These are phyloP conservation scores for Desmodesmus armatus DNA, from an alignment of 139 green algal genomes.

Conservation along the genomic window DNA sequence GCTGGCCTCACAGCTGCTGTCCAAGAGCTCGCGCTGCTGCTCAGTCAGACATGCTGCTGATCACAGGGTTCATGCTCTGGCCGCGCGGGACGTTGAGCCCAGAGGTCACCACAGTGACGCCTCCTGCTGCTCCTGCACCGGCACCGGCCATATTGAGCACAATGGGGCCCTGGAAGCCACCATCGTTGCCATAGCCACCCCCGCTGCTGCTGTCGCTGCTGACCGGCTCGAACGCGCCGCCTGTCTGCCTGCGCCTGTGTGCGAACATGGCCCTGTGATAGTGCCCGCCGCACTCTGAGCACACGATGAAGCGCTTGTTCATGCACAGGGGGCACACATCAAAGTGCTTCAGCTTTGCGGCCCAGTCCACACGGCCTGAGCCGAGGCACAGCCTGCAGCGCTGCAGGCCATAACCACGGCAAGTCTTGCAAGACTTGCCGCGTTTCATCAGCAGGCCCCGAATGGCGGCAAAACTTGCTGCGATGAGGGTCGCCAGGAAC, in stretches of 20 bases:
- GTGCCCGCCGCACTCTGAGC: conserved; percentile 61
- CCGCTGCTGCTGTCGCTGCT: not conserved
- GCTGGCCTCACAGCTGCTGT: no score
- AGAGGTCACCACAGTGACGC: not conserved
- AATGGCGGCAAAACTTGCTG: conserved; percentile 57
- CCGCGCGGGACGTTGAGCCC: not conserved
- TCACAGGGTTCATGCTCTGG: not conserved
- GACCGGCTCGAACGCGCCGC: conserved; percentile 39
- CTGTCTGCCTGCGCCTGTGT: conserved; percentile 38
- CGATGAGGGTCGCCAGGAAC: conserved; percentile 53
- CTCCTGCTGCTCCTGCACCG: not conserved
- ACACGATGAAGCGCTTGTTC: conserved; percentile 63
- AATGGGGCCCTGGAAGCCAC: conserved; percentile 9
- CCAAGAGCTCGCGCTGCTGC: no score
- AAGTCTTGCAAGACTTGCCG: conserved; percentile 59
- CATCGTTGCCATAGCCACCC: no score
- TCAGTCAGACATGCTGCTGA: conserved; percentile 37
- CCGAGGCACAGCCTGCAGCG: conserved; percentile 68
- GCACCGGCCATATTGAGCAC: conserved; percentile 18
- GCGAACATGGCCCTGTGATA: conserved; percentile 57
- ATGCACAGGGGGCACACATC: conserved; percentile 67
- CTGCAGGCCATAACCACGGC: conserved; percentile 60
- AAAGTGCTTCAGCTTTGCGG: conserved; percentile 53
- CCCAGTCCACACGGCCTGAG: conserved; percentile 57
- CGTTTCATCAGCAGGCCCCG: conserved; percentile 49